These are phyloP conservation scores for Verticillium alfalfae DNA, from an alignment of 2,329 filamentous ascomycete genomes.

Conservation along the genomic window DNA sequence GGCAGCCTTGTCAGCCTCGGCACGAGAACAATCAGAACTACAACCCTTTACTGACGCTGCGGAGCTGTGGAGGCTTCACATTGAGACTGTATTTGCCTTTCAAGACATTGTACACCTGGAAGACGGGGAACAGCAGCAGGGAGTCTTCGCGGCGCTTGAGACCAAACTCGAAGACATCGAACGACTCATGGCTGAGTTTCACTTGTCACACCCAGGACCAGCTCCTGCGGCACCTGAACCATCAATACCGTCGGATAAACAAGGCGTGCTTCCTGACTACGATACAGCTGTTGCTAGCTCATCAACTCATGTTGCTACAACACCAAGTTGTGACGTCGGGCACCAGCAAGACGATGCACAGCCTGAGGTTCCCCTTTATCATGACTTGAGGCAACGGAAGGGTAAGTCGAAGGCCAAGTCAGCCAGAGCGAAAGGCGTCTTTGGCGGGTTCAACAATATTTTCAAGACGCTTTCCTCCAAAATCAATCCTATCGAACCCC, in stretches of 20 bases:
- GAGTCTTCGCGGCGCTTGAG: background rate
- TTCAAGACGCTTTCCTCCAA: background rate
- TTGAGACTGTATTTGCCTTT: background rate
- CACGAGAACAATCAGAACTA: background rate
- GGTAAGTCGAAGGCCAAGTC: background rate
- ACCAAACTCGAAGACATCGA: background rate
- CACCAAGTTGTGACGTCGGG: background rate
- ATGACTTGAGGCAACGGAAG: background rate
- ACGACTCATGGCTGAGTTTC: background rate
- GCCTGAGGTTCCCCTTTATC: background rate
- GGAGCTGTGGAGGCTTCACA: background rate
- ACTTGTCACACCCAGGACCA: background rate
- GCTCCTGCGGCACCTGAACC: background rate
- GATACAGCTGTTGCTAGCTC: background rate
- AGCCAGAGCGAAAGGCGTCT: background rate
- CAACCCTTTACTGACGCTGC: background rate
- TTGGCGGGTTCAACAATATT: background rate
- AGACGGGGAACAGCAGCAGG: background rate
- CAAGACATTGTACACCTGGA: background rate
- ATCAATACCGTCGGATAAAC: background rate
- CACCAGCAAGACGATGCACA: background rate
- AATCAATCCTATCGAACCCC: constrained; percentile 15
- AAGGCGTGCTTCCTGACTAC: background rate
- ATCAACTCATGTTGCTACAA: background rate
- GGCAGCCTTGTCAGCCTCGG: background rate